Evolutionary conservation across 192 early-diverging fungal species (phyloP), one percentile per base, ranked within the genome.

Genomic region (Coemansia sp.): DNA sequence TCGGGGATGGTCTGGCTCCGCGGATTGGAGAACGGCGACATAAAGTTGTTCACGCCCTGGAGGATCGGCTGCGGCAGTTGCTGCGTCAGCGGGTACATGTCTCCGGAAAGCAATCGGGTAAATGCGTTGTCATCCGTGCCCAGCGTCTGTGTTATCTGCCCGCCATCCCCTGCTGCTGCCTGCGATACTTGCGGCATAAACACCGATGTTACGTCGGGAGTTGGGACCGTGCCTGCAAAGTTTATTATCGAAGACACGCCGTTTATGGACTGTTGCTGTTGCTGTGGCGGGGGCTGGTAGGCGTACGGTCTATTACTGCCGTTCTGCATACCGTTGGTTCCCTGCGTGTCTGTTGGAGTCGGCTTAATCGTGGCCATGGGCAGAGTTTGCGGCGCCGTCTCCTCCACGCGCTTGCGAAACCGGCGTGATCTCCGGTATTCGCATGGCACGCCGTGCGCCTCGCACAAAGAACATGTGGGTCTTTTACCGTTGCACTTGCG

Each of bases 401-500:
- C 64, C 61, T 67, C 68, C 7, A 52, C 38, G 14, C 66, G 72
- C 63, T 83, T 83, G 41, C 72, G 72, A 69, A 83, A 83, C 18
- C 80, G 65, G 8, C 70, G 70, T 7, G 81, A 76, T 45, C 67
- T 61, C 14, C 77, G 68, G 64, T 85, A 85, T 54, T 74, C 74
- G 69, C 83, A 85, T 0, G 72, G 66, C 41, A 79, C 77, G 36
- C 67, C 64, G 52, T 79, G 83, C 37, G 77, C 68, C 18, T 64
- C 61, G 20, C 84, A 85, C 11, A 73, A 66, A 51, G 75, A 72
- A 58, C 84, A 85, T 35, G 51, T 48, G 1, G 84, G 84, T 18
- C 61, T 66, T 45, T 74, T 73, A 53, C 79, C 75, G 54, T 77
- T 72, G 76, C 84, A 85, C 72, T 81, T 81, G 75, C 77, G 75